Base-by-base conservation (phyloP, 305 asterid species). In the Withania somnifera region DNA sequence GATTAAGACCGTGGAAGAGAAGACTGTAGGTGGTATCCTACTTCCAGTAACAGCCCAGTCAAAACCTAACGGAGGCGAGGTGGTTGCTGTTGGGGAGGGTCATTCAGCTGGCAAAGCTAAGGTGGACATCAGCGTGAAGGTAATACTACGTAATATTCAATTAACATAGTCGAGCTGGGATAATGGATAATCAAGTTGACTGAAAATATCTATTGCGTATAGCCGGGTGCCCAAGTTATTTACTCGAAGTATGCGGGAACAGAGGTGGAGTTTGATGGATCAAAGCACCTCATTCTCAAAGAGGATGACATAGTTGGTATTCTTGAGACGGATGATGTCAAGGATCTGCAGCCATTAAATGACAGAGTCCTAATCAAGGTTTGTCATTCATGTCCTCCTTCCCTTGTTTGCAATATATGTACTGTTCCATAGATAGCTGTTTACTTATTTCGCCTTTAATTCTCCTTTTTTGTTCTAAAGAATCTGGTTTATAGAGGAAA, bases 171-270 rank as follows among this genome's bases (percentile, higher is more conserved):
- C 6, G 1, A 6, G 15, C 50, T 75, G 17, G 30, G 42, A 50
- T 50, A 9, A 11, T 81, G 52, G 9, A 11, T 19, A 51, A 53
- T 47, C 32, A 20, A 26, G 51, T 26, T 5, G 36, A 71, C 83
- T 81, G 36, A 50, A 64, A 81, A 30, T 13, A 47, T 79, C 34
- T 84, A 19, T 10, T 6, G 57, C 82, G 42, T 82, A 30, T 85
- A 96, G 99, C 87, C 91, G 57, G 99, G 99, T 82, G 69, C 91
- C 80, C 91, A 93, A 83, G 91, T 94, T 77, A 93, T 96, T 64
- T 93, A 94, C 90, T 96, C 99, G 1, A 96, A 93, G 88, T 96
- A 94, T 40, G 98, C 98, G 0, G 99, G 99, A 38, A 96, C 98
- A 1, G 99, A 96, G 88, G 97, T 96, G 17, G 97, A 96, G 80